These are phyloP conservation scores for Xylariaceae sp. DNA, from an alignment of 2,329 filamentous ascomycete genomes.

Conservation along the genomic window DNA sequence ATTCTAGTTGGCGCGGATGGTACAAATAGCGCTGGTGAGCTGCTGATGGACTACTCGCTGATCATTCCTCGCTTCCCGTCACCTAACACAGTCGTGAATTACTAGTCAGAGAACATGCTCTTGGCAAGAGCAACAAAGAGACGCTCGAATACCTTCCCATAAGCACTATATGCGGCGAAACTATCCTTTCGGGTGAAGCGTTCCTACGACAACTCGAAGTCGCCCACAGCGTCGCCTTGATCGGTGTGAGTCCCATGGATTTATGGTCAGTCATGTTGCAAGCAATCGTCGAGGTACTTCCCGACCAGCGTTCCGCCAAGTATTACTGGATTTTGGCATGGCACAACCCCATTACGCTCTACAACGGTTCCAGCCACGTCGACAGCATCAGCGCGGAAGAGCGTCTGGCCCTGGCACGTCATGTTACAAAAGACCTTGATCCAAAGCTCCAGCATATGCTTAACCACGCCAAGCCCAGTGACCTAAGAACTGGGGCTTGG, in stretches of 20 bases:
- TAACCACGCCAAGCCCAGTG: background rate
- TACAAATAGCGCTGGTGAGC: constrained; percentile 12
- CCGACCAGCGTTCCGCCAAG: constrained; percentile 7
- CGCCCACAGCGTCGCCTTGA: constrained; percentile 13
- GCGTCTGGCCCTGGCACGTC: constrained; percentile 43
- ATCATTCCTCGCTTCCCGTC: no score
- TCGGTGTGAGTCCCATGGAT: no score
- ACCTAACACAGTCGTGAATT: background rate
- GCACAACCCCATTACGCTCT: no score
- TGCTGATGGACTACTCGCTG: no score
- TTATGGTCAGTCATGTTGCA: constrained; percentile 14
- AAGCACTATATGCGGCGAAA: constrained; percentile 16
- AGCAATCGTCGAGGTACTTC: constrained; percentile 12
- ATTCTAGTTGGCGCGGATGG: constrained; percentile 42
- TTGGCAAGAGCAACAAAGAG: constrained; percentile 12
- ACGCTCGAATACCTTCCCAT: constrained; percentile 17
- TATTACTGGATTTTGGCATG: constrained; percentile 14
- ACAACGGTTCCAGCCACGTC: constrained; percentile 9
- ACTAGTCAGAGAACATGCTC: constrained; percentile 18
- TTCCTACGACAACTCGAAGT: constrained; percentile 21
- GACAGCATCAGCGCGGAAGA: constrained; percentile 36
- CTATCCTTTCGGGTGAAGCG: constrained; percentile 10
- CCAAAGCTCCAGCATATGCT: constrained; percentile 16
- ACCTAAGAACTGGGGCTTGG: background rate
- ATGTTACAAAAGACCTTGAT: constrained; percentile 9